These are phyloP conservation scores for Penicillium roqueforti DNA, from an alignment of 495 filamentous ascomycete species.

Conservation along the genomic window DNA sequence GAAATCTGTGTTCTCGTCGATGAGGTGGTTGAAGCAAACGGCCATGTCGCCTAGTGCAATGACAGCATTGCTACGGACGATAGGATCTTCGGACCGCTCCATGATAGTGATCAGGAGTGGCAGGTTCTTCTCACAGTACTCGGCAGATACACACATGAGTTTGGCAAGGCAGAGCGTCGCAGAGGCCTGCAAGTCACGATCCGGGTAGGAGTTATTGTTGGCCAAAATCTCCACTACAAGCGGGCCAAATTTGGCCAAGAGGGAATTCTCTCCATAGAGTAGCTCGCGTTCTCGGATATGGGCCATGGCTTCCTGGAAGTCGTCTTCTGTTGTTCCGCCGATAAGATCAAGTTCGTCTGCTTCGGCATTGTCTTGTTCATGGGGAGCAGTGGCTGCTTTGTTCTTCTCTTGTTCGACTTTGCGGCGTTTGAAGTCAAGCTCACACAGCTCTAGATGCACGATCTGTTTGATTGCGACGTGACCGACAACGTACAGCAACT, in stretches of 20 bases:
- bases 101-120: constrained; percentile 96
- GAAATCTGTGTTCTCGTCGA: constrained; percentile 99
- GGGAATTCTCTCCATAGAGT: constrained; percentile 77
- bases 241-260: constrained; percentile 85
- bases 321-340: constrained; percentile 94
- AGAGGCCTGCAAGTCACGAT: constrained; percentile 83
- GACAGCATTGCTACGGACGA: constrained; percentile 89
- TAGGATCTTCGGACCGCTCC: constrained; percentile 84
- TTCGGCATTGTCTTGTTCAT: constrained; percentile 44
- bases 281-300: constrained; percentile 94
- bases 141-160: constrained; percentile 92
- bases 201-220: constrained; percentile 85
- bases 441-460: constrained; percentile 96
- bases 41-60: constrained; percentile 98
- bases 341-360: constrained; percentile 90
- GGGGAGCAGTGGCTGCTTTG: constrained; percentile 50
- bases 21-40: constrained; percentile 98
- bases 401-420: constrained; percentile 93
- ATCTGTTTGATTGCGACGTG: constrained; percentile 99
- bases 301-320: constrained; percentile 94
- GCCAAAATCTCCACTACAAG: constrained; percentile 89
- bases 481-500: constrained; percentile 91
- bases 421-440: constrained; percentile 93
- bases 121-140: constrained; percentile 93
- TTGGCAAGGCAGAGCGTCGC: constrained; percentile 97